Evolutionary conservation across 176 grass and related monocot genomes (phyloP), one percentile per base, ranked within the genome.

Genomic region (Calamus simplicifolius): DNA sequence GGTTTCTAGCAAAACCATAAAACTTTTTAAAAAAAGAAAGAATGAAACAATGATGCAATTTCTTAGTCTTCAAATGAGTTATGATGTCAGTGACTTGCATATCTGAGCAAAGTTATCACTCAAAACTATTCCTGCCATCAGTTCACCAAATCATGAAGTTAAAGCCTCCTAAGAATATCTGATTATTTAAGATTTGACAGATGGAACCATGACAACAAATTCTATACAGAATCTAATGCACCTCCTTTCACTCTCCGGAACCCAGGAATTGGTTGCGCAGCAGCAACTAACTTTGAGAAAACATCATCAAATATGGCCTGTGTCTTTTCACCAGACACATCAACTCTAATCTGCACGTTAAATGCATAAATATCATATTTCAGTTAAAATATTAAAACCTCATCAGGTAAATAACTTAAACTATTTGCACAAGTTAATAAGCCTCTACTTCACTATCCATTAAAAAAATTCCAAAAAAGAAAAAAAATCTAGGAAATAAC

Each of bases 231-330:
- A 43, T 43, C 21, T 43, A 55, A 5, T 27, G 26, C 4, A 81
- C 86, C 86, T 75, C 86, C 86, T 75, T 85, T 85, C 81, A 81
- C 50, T 58, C 67, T 52, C 54, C 78, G 86, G 60, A 89, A 89
- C 58, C 86, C 86, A 54, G 81, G 86, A 79, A 89, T 75, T 69
- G 86, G 86, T 28, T 85, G 86, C 25, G 86, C 86, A 6, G 74
- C 78, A 2, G 74, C 74, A 76, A 79, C 50, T 57, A 56, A 70
- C 67, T 81, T 81, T 23, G 29, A 75, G 18, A 89, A 89, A 59
- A 78, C 81, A 66, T 65, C 54, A 17, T 85, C 81, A 27, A 79
- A 89, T 53, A 72, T 58, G 53, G 70, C 66, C 25, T 62, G 67
- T 16, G 78, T 85, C 59, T 68, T 69, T 68, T 71, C 69, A 38